Evolutionary conservation across 177 flowering plant species (phyloP), one percentile per base, ranked within the genome.

Genomic region (Vitis hybrid): DNA sequence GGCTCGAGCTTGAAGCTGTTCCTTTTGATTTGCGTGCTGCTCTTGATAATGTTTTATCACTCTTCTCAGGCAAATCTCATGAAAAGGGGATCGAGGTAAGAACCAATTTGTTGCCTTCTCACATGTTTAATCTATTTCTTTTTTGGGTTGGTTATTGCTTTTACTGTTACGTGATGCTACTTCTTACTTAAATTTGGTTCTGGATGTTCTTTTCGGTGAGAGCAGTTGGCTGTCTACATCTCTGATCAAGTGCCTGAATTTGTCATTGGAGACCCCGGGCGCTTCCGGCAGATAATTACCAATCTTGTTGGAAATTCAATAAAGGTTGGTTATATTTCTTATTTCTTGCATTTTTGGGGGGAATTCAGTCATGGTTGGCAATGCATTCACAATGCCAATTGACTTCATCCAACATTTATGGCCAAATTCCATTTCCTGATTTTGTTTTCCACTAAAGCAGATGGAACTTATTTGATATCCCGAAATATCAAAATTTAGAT

Each of bases 261-360:
- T 72, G 87, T 91, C 17, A 71, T 84, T 68, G 99, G 99, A 55
- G 99, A 95, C 49, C 97, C 94, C 60, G 90, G 85, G 49, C 86
- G 98, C 3, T 91, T 95, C 68, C 74, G 89, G 70, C 98, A 95
- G 81, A 90, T 95, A 53, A 90, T 95, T 55, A 88, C 94, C 9
- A 93, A 95, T 83, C 96, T 95, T 54, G 97, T 95, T 72, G 94
- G 97, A 56, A 95, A 95, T 70, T 95, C 99, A 69, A 74, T 93
- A 11, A 95, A 95, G 94, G 99, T 94, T 46, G 6, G 88, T 68
- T 32, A 5, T 59, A 12, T 72, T 77, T 64, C 9, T 59, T 56
- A 14, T 59, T 65, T 11, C 50, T 14, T 13, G 11, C n/a, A 2
- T 27, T 32, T 58, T 3, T 17, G 1, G 46, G 7, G 46, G 46